Evolutionary conservation across 768 basidiomycete genomes (phyloP).

Genomic region (Gymnopilus junonius): DNA sequence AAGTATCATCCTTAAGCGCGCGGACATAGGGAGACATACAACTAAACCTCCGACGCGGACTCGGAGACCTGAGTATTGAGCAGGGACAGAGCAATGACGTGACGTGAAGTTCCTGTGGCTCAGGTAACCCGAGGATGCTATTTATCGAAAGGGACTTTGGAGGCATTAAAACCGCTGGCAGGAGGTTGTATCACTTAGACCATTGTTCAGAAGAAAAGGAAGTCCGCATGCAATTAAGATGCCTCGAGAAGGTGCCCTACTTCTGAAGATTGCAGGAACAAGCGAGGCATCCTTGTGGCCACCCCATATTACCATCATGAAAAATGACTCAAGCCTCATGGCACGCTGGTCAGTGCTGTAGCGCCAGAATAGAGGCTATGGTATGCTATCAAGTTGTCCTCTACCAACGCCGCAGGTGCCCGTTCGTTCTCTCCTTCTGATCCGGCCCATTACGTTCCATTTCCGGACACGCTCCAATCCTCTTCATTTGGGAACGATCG

Average conservation of each 20-base stretch:
- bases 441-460: slow-evolving; percentile 18
- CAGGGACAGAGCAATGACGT: slow-evolving; percentile 32
- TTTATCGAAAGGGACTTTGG: slow-evolving; percentile 12
- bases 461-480: background rate
- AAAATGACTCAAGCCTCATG: slow-evolving; percentile 13
- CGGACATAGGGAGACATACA: slow-evolving; percentile 25
- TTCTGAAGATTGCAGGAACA: slow-evolving; percentile 23
- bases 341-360: slow-evolving; percentile 3
- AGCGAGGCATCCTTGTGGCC: slow-evolving; percentile 15
- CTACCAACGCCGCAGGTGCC: background rate
- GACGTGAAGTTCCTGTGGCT: slow-evolving; percentile 41
- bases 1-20: slow-evolving; percentile 18
- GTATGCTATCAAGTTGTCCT: background rate
- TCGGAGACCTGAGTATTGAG: slow-evolving; percentile 10
- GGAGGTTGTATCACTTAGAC: slow-evolving; percentile 17
- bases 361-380: slow-evolving; percentile 10
- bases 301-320: slow-evolving; percentile 11
- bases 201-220: slow-evolving; percentile 33
- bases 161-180: slow-evolving; percentile 19
- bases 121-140: slow-evolving; percentile 20
- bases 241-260: slow-evolving; percentile 17
- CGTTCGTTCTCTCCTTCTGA: slow-evolving; percentile 14
- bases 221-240: slow-evolving; percentile 28
- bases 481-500: slow-evolving; percentile 17
- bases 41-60: slow-evolving; percentile 13